phyloP scores from a whole-genome alignment of 768 basidiomycete species.

The Gautieria morchelliformis region DNA sequence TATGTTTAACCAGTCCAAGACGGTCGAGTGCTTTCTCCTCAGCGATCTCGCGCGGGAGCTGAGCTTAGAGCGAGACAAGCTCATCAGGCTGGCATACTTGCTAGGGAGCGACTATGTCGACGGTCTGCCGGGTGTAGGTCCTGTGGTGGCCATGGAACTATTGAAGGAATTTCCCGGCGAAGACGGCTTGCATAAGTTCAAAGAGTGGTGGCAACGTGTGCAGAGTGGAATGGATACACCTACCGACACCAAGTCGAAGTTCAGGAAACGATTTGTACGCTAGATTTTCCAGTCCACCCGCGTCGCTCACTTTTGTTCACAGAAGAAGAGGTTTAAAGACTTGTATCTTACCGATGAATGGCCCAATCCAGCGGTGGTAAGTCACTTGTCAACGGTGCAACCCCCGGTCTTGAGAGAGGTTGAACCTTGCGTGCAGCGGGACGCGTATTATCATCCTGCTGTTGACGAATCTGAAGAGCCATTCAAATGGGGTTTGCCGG shows the following conservation, averaged over 20 bases:
- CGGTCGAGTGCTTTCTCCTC: constrained; percentile 89
- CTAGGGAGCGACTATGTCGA: constrained; percentile 96
- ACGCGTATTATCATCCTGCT: constrained; percentile 87
- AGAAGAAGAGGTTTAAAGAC: constrained; percentile 88
- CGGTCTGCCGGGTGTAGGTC: constrained; percentile 85
- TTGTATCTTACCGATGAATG: constrained; percentile 76
- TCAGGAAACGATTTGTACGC: constrained; percentile 73
- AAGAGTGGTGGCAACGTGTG: constrained; percentile 89
- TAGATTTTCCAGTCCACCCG: not conserved
- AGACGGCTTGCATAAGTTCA: constrained; percentile 78
- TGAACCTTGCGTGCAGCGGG: constrained; percentile 42
- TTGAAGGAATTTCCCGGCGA: constrained; percentile 87
- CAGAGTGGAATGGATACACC: constrained; percentile 79
- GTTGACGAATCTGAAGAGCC: constrained; percentile 88
- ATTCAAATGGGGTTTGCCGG: constrained; percentile 96
- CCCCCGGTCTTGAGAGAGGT: not conserved
- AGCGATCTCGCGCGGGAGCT: constrained; percentile 82
- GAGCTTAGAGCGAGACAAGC: constrained; percentile 73
- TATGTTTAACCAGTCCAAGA: constrained; percentile 99
- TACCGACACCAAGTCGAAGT: constrained; percentile 65
- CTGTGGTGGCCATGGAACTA: constrained; percentile 93
- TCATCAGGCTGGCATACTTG: constrained; percentile 85
- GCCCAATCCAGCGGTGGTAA: constrained; percentile 87
- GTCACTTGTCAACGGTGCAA: constrained; percentile 18
- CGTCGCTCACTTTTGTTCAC: constrained; percentile 3